phyloP scores from a whole-genome alignment of 805 yeast species.

The Candida ponderosae region DNA sequence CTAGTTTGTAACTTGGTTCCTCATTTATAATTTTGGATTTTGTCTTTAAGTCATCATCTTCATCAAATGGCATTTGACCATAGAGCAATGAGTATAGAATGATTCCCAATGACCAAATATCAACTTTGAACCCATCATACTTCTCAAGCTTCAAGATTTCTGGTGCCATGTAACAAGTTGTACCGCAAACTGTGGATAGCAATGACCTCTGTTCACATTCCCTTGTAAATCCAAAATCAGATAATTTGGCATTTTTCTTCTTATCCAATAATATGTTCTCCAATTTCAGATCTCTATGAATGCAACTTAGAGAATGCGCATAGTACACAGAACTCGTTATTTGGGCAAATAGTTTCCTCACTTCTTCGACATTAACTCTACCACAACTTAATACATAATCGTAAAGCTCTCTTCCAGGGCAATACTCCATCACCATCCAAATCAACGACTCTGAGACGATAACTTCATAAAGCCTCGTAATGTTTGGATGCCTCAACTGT shows the following conservation, averaged over 20 bases:
- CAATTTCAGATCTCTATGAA: constrained; percentile 78
- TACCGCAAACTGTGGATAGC: constrained; percentile 85
- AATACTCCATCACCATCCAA: constrained; percentile 87
- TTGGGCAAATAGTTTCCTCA: constrained; percentile 52
- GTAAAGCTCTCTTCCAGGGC: constrained; percentile 73
- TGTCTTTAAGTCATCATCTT: constrained; percentile 57
- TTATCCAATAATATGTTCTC: constrained; percentile 67
- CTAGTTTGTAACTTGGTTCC: constrained; percentile 52
- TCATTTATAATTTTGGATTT: constrained; percentile 51
- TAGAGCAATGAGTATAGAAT: constrained; percentile 76
- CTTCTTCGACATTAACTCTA: constrained; percentile 42
- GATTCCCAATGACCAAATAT: constrained; percentile 89
- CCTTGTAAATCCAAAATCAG: constrained; percentile 93
- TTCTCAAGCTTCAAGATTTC: constrained; percentile 64
- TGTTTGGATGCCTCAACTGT: constrained; percentile 76
- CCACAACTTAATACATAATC: constrained; percentile 51
- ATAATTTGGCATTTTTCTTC: constrained; percentile 57
- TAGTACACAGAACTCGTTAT: constrained; percentile 51
- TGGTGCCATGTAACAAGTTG: constrained; percentile 95
- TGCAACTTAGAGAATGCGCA: constrained; percentile 69
- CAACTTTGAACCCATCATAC: constrained; percentile 75
- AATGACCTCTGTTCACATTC: constrained; percentile 52
- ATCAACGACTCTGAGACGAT: constrained; percentile 71
- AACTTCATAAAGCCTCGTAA: constrained; percentile 79
- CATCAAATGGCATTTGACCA: constrained; percentile 91